Evolutionary conservation across 805 yeast species (phyloP).

Genomic region (Nakazawaea molendinolei): DNA sequence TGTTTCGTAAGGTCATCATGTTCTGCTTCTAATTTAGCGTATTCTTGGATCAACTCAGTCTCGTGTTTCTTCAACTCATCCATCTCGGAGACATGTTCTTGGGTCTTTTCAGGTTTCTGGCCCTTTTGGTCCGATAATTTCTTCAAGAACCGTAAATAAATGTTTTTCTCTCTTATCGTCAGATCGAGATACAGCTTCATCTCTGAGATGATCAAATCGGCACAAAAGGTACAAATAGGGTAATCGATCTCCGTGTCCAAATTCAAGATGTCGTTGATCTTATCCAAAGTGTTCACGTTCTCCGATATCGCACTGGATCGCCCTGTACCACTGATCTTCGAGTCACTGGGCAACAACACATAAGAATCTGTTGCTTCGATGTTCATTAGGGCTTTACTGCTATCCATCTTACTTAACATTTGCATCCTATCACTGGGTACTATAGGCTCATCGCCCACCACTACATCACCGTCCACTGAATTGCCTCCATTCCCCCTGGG

Average conservation of each 20-base stretch:
- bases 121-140: constrained; percentile 55
- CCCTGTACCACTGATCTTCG: constrained; percentile 22
- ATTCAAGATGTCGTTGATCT: constrained; percentile 67
- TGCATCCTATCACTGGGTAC: constrained; percentile 18
- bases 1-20: constrained; percentile 41
- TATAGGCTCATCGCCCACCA: constrained; percentile 19
- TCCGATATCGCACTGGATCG: constrained; percentile 34
- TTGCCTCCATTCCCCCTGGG: constrained; percentile 21
- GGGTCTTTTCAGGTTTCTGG: constrained; percentile 34
- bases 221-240: constrained; percentile 88
- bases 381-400: constrained; percentile 8
- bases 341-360: constrained; percentile 24
- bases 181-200: constrained; percentile 67
- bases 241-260: constrained; percentile 70
- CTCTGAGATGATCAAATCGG: constrained; percentile 54
- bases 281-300: constrained; percentile 47
- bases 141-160: constrained; percentile 65
- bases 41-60: constrained; percentile 27
- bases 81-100: constrained; percentile 39
- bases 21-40: constrained; percentile 35
- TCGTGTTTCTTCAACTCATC: constrained; percentile 35
- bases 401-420: constrained; percentile 11
- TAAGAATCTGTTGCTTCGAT: constrained; percentile 19
- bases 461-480: constrained; percentile 5
- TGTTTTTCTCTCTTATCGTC: constrained; percentile 69